Evolutionary conservation across 1,284 basidiomycete species (phyloP).

Genomic region (Mycena citricolor): DNA sequence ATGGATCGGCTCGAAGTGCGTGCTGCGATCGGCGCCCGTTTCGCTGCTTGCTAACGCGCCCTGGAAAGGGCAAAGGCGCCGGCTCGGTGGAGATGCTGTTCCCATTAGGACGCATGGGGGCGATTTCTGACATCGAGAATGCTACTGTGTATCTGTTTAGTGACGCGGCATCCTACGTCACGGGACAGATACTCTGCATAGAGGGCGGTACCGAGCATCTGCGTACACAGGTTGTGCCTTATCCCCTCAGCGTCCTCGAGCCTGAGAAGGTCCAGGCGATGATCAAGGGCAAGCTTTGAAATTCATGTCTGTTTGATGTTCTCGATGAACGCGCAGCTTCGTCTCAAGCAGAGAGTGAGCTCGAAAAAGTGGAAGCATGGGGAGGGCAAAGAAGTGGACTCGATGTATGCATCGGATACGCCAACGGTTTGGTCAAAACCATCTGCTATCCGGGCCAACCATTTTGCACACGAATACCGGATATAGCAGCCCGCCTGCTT

Average conservation of each 20-base stretch:
- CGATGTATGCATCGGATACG: too few relatives aligned
- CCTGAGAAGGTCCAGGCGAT: constrained; percentile 37
- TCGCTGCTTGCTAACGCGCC: constrained; percentile 36
- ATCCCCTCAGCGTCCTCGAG: constrained; percentile 67
- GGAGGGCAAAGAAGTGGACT: too few relatives aligned
- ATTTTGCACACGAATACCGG: too few relatives aligned
- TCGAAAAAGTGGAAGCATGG: too few relatives aligned
- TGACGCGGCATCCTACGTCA: constrained; percentile 80
- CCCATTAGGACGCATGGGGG: constrained; percentile 68
- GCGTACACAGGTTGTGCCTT: constrained; percentile 51
- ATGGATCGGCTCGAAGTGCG: constrained; percentile 61
- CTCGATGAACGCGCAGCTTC: too few relatives aligned
- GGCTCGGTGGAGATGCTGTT: constrained; percentile 27
- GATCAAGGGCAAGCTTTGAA: constrained; percentile 41
- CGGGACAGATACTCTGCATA: constrained; percentile 69
- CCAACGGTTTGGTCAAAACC: too few relatives aligned
- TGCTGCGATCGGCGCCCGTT: constrained; percentile 21
- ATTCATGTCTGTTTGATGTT: neutral
- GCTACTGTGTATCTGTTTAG: constrained; percentile 87
- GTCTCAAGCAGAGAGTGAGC: too few relatives aligned
- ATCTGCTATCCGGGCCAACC: too few relatives aligned
- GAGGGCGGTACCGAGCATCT: constrained; percentile 69
- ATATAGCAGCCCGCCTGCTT: too few relatives aligned
- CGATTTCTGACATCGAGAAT: constrained; percentile 77
- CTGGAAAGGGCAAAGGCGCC: constrained; percentile 5